Percentiles rank a stretch among this genome's conserved stretches.
Conservation (phyloP, 1,139 yeast genomes). For the Meyerozyma smithsonii region DNA sequence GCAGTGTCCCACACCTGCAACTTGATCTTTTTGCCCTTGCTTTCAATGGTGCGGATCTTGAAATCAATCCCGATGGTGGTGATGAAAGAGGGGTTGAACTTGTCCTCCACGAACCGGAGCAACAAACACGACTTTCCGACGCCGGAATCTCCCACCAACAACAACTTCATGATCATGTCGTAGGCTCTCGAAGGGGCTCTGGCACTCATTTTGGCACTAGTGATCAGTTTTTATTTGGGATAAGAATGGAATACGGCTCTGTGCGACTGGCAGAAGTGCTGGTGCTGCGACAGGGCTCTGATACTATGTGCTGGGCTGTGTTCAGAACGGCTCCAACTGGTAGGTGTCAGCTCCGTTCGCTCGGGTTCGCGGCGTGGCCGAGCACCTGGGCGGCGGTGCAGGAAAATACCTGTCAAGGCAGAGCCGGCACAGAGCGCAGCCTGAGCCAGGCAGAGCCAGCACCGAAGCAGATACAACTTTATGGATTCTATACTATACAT, state of each 20-base stretch:
- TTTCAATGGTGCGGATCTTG: slow-evolving; percentile 92
- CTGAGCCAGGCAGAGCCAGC: neutral
- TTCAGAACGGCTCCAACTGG: neutral
- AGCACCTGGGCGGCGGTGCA: neutral
- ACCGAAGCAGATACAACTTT: neutral
- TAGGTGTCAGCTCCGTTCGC: neutral
- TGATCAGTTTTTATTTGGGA: neutral
- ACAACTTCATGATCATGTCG: slow-evolving; percentile 89
- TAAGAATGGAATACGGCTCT: neutral
- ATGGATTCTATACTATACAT: neutral
- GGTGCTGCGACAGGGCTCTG: no score
- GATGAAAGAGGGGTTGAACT: slow-evolving; percentile 92
- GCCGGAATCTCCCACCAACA: slow-evolving; percentile 91
- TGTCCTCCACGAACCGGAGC: slow-evolving; percentile 93
- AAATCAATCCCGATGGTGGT: slow-evolving; percentile 98
- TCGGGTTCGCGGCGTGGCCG: neutral
- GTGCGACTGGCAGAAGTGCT: no score
- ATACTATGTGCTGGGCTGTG: neutral
- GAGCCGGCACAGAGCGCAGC: no score
- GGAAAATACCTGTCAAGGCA: no score
- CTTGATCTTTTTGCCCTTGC: slow-evolving; percentile 88
- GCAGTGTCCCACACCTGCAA: slow-evolving; percentile 99
- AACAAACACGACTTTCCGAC: slow-evolving; percentile 96
- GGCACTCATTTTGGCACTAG: slow-evolving; percentile 36
- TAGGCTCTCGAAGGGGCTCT: slow-evolving; percentile 75